phyloP scores from a whole-genome alignment of 2,329 filamentous ascomycete genomes.

The Hypocrella siamensis region DNA sequence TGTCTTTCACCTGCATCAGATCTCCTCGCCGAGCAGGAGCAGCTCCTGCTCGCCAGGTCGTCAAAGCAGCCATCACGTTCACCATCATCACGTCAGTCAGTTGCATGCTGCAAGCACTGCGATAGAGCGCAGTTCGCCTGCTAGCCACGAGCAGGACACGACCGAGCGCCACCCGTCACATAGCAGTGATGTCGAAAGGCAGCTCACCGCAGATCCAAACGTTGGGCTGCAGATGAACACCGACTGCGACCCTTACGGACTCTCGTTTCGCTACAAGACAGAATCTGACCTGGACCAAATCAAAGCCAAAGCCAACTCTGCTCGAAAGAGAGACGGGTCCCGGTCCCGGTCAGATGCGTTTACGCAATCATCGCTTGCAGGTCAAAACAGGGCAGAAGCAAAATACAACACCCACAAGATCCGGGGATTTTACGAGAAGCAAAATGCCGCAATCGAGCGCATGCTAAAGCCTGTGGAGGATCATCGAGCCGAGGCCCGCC shows the following conservation, averaged over 20 bases:
- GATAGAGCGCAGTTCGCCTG: constrained; percentile 21
- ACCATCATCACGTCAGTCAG: neutral
- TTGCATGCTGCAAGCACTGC: constrained; percentile 28
- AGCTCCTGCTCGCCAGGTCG: constrained; percentile 12
- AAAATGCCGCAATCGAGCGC: constrained; percentile 88
- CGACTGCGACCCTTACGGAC: constrained; percentile 67
- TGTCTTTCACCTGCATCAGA: constrained; percentile 24
- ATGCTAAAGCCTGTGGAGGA: constrained; percentile 88
- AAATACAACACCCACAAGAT: constrained; percentile 36
- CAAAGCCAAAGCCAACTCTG: constrained; percentile 65
- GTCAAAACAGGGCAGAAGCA: constrained; percentile 5
- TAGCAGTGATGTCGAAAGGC: constrained; percentile 32
- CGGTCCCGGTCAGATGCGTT: constrained; percentile 3
- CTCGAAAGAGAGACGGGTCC: constrained; percentile 49
- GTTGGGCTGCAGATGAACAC: constrained; percentile 36
- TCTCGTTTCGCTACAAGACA: constrained; percentile 65
- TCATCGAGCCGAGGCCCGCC: constrained; percentile 66
- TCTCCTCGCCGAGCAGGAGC: constrained; percentile 11
- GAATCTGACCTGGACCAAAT: constrained; percentile 62
- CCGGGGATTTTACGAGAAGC: constrained; percentile 70
- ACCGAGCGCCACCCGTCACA: constrained; percentile 25
- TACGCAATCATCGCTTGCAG: constrained; percentile 1
- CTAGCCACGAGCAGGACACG: constrained; percentile 18
- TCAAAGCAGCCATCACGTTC: constrained; percentile 4
- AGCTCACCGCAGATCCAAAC: constrained; percentile 18